Conservation (phyloP, 139 green algal genomes). For the Auxenochlorella pyrenoidosa region DNA sequence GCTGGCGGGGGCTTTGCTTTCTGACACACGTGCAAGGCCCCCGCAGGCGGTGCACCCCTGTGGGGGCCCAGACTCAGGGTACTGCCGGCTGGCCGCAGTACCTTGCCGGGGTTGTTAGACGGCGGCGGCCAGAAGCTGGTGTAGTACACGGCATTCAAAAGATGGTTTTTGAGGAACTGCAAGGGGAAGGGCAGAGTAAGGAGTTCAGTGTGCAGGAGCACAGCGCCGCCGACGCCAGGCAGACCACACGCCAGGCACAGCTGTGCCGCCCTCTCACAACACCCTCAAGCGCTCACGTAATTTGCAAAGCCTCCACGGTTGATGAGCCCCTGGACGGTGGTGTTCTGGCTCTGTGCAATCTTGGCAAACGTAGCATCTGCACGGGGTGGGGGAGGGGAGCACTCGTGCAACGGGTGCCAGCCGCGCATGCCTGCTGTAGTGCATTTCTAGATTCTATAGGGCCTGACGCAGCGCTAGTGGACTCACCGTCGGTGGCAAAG, state of each 20-base stretch:
- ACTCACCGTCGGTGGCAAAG: not conserved
- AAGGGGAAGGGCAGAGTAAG: not conserved
- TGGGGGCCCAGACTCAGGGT: no score
- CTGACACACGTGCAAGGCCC: no score
- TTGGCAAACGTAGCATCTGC: not conserved
- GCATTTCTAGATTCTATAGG: no score
- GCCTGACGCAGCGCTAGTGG: no score
- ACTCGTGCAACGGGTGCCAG: no score
- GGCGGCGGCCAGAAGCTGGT: not conserved
- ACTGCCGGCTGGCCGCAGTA: no score
- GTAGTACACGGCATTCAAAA: not conserved
- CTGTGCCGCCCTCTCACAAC: not conserved
- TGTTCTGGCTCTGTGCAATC: not conserved
- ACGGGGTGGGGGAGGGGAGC: not conserved
- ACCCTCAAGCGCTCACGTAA: not conserved
- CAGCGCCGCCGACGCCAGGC: no score
- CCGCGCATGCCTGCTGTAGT: no score
- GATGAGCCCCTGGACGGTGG: not conserved
- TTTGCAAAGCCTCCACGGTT: not conserved
- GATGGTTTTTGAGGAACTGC: slow-evolving; percentile 1
- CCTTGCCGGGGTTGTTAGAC: not conserved
- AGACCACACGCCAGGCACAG: not conserved
- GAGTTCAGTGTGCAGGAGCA: no score
- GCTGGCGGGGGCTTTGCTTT: no score
- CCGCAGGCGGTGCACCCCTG: no score